These are phyloP conservation scores for Pseudogymnoascus sp. DNA, from an alignment of 2,329 filamentous ascomycete species.

Conservation along the genomic window DNA sequence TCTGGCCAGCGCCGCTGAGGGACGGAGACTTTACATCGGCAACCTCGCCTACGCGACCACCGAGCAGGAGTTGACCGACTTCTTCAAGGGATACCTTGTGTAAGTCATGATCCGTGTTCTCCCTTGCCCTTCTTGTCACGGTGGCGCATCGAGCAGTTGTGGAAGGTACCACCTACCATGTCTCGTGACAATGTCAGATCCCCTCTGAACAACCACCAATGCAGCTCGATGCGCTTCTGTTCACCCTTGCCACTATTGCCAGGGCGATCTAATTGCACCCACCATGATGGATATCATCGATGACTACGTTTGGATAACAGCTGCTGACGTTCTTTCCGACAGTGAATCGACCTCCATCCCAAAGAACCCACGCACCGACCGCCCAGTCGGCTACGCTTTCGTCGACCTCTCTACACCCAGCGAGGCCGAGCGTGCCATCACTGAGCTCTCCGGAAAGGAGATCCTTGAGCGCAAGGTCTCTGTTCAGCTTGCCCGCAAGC, in stretches of 20 bases:
- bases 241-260: neutral
- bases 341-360: constrained; percentile 99
- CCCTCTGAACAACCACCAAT: neutral
- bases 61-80: constrained; percentile 99
- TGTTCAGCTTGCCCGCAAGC: constrained; percentile 96
- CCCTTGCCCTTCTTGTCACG: neutral
- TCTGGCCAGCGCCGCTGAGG: constrained; percentile 94
- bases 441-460: constrained; percentile 92
- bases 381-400: constrained; percentile 97
- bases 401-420: constrained; percentile 92
- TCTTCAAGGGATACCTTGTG: constrained; percentile 99
- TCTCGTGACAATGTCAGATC: neutral
- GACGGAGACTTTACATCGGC: constrained; percentile 98
- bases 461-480: constrained; percentile 98
- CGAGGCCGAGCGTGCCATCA: constrained; percentile 92
- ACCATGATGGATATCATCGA: neutral
- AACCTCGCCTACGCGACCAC: constrained; percentile 99
- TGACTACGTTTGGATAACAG: constrained; percentile 1
- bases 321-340: constrained; percentile 31
- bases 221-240: neutral
- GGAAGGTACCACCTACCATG: neutral
- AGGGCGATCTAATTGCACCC: neutral
- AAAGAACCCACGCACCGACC: constrained; percentile 97
- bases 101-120: constrained; percentile 48
- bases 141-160: neutral